Evolutionary conservation across 139 green algal genomes (phyloP).

Genomic region (Coccomyxa sp.): DNA sequence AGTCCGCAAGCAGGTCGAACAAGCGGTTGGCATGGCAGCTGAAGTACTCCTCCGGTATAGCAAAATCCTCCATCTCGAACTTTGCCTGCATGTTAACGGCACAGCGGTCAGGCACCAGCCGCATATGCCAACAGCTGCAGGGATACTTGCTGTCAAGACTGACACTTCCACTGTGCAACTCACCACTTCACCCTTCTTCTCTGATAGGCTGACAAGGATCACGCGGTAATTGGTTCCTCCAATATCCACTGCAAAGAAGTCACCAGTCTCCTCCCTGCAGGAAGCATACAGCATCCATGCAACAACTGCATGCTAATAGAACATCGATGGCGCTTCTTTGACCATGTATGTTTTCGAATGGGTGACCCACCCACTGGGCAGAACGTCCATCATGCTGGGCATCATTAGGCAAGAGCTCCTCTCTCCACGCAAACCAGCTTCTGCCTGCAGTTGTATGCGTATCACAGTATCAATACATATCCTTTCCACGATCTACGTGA

Average conservation of each 20-base stretch:
- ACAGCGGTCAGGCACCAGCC: slow-evolving; percentile 9
- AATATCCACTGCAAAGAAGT: slow-evolving; percentile 80
- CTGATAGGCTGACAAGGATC: slow-evolving; percentile 38
- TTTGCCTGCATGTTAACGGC: slow-evolving; percentile 21
- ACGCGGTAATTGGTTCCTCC: slow-evolving; percentile 88
- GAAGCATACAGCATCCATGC: not conserved
- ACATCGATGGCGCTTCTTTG: not conserved
- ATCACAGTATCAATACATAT: not conserved
- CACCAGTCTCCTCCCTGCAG: slow-evolving; percentile 57
- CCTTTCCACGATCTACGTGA: not conserved
- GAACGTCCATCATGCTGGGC: slow-evolving; percentile 47
- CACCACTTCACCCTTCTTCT: slow-evolving; percentile 36
- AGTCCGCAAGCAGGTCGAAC: slow-evolving; percentile 71
- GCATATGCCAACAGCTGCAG: not conserved
- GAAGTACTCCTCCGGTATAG: slow-evolving; percentile 38
- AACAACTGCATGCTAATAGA: not conserved
- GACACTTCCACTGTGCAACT: not conserved
- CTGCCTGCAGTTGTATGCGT: not conserved
- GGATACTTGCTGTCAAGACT: no score
- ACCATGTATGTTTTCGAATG: not conserved
- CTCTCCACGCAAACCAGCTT: not conserved
- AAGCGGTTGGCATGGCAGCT: slow-evolving; percentile 40
- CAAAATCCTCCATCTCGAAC: slow-evolving; percentile 40
- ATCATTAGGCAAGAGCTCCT: slow-evolving; percentile 41
- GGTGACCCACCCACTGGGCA: slow-evolving; percentile 27